Evolutionary conservation across 2,329 filamentous ascomycete species (phyloP), one percentile per base, ranked within the genome.

Genomic region (Plectosphaerella cucumerina): DNA sequence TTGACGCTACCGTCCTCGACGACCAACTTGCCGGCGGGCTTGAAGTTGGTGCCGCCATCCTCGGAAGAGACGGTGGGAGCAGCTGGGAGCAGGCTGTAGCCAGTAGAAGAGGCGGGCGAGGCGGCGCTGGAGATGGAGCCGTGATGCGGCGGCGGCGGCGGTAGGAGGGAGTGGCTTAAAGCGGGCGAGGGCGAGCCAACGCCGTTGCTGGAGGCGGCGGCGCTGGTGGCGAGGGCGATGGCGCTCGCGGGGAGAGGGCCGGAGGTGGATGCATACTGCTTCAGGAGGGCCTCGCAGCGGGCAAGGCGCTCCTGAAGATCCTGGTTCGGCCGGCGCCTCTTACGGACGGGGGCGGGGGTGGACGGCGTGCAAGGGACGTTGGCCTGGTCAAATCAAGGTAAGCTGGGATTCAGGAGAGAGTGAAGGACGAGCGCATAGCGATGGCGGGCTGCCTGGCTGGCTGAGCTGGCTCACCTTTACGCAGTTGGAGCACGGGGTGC

Each of bases 301-400:
- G 79, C 78, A 34, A 84, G 69, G 37, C 81, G 74, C 63, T 84
- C 80, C 58, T 84, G 80, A 12, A 84, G 71, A 58, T 84, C 81
- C 58, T 84, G 80, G 49, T 84, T 83, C 10, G 81, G 81, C 45
- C 80, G 70, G 55, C 78, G 70, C 39, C 81, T 74, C 67, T 83
- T 84, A 51, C 80, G 76, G 23, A 80, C 77, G 6, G 80, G 80
- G 8, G 81, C 81, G 2, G 81, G 81, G 18, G 76, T 82, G 56
- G 80, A 83, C 4, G 81, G 80, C 11, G 77, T 81, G 58, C 81
- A 84, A 51, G 74, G 72, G 50, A 82, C 77, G 58, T 81, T 80
- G 59, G 80, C 78, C 80, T 84, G 53, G 37, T 23, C 53, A 44
- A 44, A 34, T 53, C 51, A 60, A 51, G n/a, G 43, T 20, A 51